Evolutionary conservation across 139 green algal genomes (phyloP).

Genomic region (Chlorella sp.): DNA sequence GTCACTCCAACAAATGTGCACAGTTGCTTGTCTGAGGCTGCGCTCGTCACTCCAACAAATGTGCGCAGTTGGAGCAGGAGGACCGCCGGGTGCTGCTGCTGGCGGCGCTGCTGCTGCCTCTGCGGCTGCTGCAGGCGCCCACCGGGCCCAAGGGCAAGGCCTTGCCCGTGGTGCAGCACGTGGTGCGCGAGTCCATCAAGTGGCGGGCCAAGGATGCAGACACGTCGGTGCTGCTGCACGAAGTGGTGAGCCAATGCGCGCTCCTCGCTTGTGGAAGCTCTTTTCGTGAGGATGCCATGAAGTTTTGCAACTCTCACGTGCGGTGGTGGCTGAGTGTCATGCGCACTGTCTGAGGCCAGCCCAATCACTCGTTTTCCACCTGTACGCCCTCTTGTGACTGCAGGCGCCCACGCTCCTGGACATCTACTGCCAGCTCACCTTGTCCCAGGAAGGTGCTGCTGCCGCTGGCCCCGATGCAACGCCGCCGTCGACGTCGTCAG

Average conservation of each 20-base stretch:
- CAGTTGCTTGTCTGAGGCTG: no score
- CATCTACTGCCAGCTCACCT: constrained; percentile 23
- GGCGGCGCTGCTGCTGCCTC: constrained; percentile 68
- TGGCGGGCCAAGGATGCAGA: constrained; percentile 62
- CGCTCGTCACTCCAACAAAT: no score
- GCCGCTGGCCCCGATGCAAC: neutral
- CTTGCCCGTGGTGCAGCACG: constrained; percentile 20
- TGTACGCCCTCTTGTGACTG: neutral
- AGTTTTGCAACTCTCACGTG: no score
- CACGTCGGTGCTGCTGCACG: constrained; percentile 9
- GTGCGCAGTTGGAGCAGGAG: constrained; percentile 45
- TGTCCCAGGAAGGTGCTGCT: neutral
- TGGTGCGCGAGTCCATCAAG: constrained; percentile 70
- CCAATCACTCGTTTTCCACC: no score
- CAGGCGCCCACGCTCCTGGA: constrained; percentile 33
- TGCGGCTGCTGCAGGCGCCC: constrained; percentile 26
- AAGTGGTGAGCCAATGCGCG: neutral
- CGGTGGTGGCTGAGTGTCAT: no score
- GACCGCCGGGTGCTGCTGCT: constrained; percentile 58
- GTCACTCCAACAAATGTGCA: no score
- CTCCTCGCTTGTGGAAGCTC: neutral
- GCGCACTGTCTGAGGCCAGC: no score
- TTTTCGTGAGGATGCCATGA: no score
- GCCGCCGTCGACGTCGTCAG: no score
- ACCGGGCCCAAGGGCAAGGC: constrained; percentile 39